Base-by-base conservation (phyloP, 2,329 filamentous ascomycete genomes). In the Penicillium sp. region DNA sequence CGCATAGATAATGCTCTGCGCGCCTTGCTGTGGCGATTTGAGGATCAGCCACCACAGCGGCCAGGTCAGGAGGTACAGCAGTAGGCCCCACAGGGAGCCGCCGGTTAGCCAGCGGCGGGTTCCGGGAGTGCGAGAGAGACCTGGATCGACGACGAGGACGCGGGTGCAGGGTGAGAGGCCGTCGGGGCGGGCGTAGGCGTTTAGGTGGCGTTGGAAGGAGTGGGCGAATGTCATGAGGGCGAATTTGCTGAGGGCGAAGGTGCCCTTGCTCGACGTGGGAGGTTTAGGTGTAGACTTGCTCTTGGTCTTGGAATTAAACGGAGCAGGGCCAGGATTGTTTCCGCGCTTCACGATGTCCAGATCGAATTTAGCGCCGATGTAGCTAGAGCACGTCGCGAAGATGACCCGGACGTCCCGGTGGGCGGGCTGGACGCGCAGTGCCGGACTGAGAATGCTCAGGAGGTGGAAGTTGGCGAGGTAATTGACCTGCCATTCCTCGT, bases 391-490 rank as follows among this genome's bases (percentile, higher is more conserved):
- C 0, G 91, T 96, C 1, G 90, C 83, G 65, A 98, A 86, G 57
- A 99, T 83, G 61, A 99, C 84, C 61, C 95, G 85, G 16, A 99
- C 92, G 74, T 99, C 95, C 68, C 95, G 87, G 74, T 99, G 95
- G 56, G 96, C 87, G 2, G 95, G 95, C 76, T 99, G 95, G 1
- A 90, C 92, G 65, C 92, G 87, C 60, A 99, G 83, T 0, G 95
- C 94, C 0, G 95, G 95, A 67, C 89, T 95, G 37, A 99, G 82
- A 33, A 99, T 96, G 64, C 90, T 91, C 46, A 99, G 83, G 3
- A 99, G 83, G 71, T 99, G 96, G 78, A 97, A 98, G 75, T 97
- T 98, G 63, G 92, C 89, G 40, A 99, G 83, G 75, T 92, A 99
- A 73, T 99, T 99, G 68, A 98, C 82, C 78, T 92, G 92, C 93